A percentile compares a stretch with the other conserved stretches of the same genome.
Evolutionary conservation across 768 basidiomycete species (phyloP).

Genomic region (Serendipita vermifera): DNA sequence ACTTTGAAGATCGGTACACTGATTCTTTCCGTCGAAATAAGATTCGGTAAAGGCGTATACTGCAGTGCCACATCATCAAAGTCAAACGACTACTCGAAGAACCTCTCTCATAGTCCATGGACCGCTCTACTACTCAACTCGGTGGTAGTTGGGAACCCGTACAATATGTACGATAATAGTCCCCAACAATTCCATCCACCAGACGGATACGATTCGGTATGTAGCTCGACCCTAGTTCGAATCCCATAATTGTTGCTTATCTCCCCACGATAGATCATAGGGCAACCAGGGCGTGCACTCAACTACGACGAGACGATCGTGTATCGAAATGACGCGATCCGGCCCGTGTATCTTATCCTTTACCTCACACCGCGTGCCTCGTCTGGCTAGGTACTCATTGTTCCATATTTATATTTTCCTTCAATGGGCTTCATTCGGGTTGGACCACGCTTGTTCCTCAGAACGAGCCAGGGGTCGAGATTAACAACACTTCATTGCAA

Average conservation of each 20-base stretch:
- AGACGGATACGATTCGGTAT: constrained; percentile 46
- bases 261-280: constrained; percentile 36
- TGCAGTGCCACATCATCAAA: constrained; percentile 55
- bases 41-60: constrained; percentile 61
- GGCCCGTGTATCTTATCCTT: constrained; percentile 53
- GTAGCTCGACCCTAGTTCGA: constrained; percentile 10
- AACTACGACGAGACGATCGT: constrained; percentile 62
- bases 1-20: too few relatives aligned
- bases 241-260: constrained; percentile 4
- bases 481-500: background rate
- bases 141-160: constrained; percentile 50
- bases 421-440: background rate
- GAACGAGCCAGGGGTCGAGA: background rate
- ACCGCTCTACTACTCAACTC: constrained; percentile 45
- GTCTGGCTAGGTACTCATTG: too few relatives aligned
- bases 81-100: constrained; percentile 50
- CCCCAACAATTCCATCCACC: constrained; percentile 39
- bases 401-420: background rate
- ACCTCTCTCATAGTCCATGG: constrained; percentile 30
- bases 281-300: constrained; percentile 48
- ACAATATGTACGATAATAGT: constrained; percentile 38
- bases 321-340: constrained; percentile 51
- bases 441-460: background rate
- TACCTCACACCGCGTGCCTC: constrained; percentile 30
- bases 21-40: constrained; percentile 18